A percentile compares a stretch with the other conserved stretches of the same genome.
These are phyloP conservation scores for Ceraceosorus guamensis DNA, from an alignment of 1,284 basidiomycete genomes.

Conservation along the genomic window DNA sequence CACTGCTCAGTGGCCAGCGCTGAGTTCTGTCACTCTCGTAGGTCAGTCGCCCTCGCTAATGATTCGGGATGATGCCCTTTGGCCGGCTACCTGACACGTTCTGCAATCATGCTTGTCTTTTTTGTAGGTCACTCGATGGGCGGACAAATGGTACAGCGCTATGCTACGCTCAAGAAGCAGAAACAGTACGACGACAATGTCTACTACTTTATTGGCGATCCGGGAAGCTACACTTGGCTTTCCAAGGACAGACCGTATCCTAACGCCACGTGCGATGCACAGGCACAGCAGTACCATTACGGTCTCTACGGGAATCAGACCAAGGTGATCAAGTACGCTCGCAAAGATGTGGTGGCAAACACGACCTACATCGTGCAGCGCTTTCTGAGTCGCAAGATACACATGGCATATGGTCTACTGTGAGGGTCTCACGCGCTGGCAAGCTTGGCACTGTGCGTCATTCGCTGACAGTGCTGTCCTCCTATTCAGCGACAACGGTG, in stretches of 20 bases:
- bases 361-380: slow-evolving; percentile 22
- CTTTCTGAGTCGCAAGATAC: slow-evolving; percentile 25
- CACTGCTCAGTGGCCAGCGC: slow-evolving; percentile 26
- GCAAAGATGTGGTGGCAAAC: slow-evolving; percentile 28
- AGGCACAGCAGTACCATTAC: slow-evolving; percentile 31
- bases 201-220: slow-evolving; percentile 42
- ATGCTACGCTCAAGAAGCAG: slow-evolving; percentile 33
- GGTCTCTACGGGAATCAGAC: slow-evolving; percentile 23
- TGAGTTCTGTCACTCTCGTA: no score
- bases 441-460: neutral
- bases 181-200: slow-evolving; percentile 36
- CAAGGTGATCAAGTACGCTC: slow-evolving; percentile 22
- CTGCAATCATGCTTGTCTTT: no score
- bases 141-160: slow-evolving; percentile 32
- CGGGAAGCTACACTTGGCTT: slow-evolving; percentile 36
- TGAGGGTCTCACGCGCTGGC: neutral
- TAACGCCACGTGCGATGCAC: slow-evolving; percentile 9
- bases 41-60: no score
- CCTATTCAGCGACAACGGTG: slow-evolving; percentile 24
- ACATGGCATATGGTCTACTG: slow-evolving; percentile 32
- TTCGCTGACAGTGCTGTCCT: neutral
- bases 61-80: no score
- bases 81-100: no score
- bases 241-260: slow-evolving; percentile 20
- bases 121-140: slow-evolving; percentile 45